Conservation (phyloP, 352 stramenopile genomes). For the Phytophthora ramorum region DNA sequence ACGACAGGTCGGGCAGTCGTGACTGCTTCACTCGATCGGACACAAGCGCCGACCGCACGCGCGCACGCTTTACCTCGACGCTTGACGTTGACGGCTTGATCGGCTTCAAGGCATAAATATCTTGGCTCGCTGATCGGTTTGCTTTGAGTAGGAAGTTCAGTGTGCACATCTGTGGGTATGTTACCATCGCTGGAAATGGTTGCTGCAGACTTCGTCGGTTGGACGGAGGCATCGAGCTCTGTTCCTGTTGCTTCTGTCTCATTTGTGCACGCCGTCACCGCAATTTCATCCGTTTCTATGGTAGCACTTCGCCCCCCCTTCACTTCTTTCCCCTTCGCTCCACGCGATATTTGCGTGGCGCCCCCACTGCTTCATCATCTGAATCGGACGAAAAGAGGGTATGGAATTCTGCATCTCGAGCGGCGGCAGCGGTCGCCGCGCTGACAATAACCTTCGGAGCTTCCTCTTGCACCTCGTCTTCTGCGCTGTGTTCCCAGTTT, state of each 20-base stretch:
- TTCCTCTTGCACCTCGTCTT: conserved; percentile 7
- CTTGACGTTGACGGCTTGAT: conserved; percentile 27
- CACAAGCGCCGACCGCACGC: conserved; percentile 43
- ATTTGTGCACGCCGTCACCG: not conserved
- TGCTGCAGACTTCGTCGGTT: conserved; percentile 5
- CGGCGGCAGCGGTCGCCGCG: conserved; percentile 17
- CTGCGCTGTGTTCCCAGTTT: not conserved
- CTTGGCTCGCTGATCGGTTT: not conserved
- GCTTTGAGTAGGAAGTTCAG: conserved; percentile 1
- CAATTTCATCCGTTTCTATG: not conserved
- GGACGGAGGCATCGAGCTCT: conserved; percentile 3
- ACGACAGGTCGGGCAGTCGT: conserved; percentile 57
- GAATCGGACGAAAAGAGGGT: conserved; percentile 40
- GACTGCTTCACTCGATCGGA: conserved; percentile 45
- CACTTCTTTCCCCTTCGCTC: conserved; percentile 11
- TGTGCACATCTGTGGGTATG: not conserved
- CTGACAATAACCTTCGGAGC: conserved; percentile 1
- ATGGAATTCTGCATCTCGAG: conserved; percentile 27
- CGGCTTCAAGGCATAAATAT: conserved; percentile 28
- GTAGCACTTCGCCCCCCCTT: not conserved
- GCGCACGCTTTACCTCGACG: conserved; percentile 51
- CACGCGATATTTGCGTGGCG: conserved; percentile 8
- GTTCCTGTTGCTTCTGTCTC: not conserved
- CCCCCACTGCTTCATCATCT: conserved; percentile 17
- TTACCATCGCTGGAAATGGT: no score